These are phyloP conservation scores for Lipomyces oligophaga DNA, from an alignment of 805 yeast species.

Conservation along the genomic window DNA sequence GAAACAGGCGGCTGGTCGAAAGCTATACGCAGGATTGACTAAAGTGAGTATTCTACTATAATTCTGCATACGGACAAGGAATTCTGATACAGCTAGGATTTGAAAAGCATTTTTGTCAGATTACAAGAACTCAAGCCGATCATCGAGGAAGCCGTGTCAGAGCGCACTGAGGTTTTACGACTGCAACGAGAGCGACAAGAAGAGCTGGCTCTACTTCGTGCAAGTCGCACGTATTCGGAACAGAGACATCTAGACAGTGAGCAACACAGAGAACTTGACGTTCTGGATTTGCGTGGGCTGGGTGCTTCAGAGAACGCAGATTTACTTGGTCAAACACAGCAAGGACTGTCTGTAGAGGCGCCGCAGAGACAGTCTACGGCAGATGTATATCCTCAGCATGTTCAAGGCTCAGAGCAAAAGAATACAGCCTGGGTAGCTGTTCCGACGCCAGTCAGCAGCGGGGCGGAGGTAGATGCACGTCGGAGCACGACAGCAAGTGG, in stretches of 20 bases:
- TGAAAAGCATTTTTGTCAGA: constrained; percentile 12
- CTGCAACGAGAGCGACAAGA: constrained; percentile 7
- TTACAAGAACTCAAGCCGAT: constrained; percentile 23
- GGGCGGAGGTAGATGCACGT: neutral
- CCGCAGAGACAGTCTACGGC: neutral
- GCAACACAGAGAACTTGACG: constrained; percentile 7
- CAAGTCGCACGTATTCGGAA: too few species aligned
- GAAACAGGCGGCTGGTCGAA: constrained; percentile 28
- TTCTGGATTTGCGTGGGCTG: constrained; percentile 15
- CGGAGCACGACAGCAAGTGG: constrained; percentile 1
- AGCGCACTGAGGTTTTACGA: constrained; percentile 3
- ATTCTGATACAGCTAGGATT: neutral
- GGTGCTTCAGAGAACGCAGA: constrained; percentile 16
- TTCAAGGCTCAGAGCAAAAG: neutral
- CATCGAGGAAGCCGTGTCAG: constrained; percentile 27
- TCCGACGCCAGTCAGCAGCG: neutral
- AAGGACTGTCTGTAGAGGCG: neutral
- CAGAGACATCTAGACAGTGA: constrained; percentile 3
- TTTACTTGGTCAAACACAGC: neutral
- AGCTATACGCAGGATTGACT: constrained; percentile 7
- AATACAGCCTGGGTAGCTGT: neutral
- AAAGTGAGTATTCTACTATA: constrained; percentile 12
- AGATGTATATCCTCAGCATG: neutral
- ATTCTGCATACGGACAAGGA: neutral
- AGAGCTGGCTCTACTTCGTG: too few species aligned